These are phyloP conservation scores for Fusarium sp. DNA, from an alignment of 2,329 filamentous ascomycete genomes.

Conservation along the genomic window DNA sequence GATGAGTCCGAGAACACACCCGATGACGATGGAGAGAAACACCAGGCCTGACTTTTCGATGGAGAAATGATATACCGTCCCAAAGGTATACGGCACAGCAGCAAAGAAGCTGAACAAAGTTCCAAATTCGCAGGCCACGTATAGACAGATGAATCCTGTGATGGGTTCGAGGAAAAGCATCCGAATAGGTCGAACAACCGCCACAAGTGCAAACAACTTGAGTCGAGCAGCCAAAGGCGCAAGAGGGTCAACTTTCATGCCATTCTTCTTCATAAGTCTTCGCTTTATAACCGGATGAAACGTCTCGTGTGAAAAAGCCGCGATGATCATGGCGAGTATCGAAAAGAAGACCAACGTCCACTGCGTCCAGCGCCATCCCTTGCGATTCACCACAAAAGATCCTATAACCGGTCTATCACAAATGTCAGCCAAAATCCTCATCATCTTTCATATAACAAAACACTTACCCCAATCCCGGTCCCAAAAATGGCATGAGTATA, in stretches of 20 bases:
- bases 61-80: constrained; percentile 56
- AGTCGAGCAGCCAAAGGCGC: constrained; percentile 44
- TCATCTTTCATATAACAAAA: rapidly evolving
- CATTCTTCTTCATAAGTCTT: constrained; percentile 51
- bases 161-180: constrained; percentile 74
- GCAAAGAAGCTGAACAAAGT: constrained; percentile 66
- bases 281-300: constrained; percentile 64
- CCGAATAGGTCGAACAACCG: constrained; percentile 62
- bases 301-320: constrained; percentile 63
- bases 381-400: constrained; percentile 58
- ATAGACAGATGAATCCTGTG: constrained; percentile 65
- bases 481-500: constrained; percentile 64
- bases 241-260: constrained; percentile 39
- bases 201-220: constrained; percentile 53
- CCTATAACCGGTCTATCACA: constrained; percentile 57
- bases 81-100: constrained; percentile 61
- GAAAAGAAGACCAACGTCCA: constrained; percentile 62
- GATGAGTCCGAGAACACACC: constrained; percentile 56
- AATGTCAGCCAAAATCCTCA: neutral
- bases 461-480: constrained; percentile 62
- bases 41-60: constrained; percentile 57
- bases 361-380: constrained; percentile 65
- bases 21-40: constrained; percentile 58
- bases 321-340: constrained; percentile 49
- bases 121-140: constrained; percentile 62